A percentile compares a stretch with the other conserved stretches of the same genome.
Conservation (phyloP, 1,284 basidiomycete genomes). For the Golubevia sp. region DNA sequence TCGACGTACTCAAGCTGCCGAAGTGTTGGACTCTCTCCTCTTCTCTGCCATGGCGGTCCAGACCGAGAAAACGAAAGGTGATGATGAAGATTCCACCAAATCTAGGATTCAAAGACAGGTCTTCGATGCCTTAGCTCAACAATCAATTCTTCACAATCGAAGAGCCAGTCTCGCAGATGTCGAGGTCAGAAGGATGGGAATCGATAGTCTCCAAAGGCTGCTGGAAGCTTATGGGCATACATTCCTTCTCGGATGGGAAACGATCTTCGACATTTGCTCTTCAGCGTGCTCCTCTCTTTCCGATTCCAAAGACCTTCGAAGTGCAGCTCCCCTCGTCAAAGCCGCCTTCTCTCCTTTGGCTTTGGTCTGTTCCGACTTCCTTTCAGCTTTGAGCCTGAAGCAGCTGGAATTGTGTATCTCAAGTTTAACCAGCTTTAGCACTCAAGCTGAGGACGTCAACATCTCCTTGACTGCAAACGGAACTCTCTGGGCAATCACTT, state of each 20-base stretch:
- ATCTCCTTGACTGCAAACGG: conserved; percentile 76
- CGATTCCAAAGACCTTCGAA: not conserved
- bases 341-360: conserved; percentile 92
- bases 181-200: conserved; percentile 68
- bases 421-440: conserved; percentile 85
- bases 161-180: conserved; percentile 23
- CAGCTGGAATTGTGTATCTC: conserved; percentile 85
- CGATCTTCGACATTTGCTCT: conserved; percentile 76
- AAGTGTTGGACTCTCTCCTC: conserved; percentile 16
- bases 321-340: conserved; percentile 67
- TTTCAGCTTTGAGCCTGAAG: conserved; percentile 77
- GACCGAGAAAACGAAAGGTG: conserved; percentile 12
- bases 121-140: conserved; percentile 27
- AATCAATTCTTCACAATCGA: conserved; percentile 22
- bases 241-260: conserved; percentile 86
- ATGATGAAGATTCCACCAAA: conserved; percentile 8
- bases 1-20: conserved; percentile 37
- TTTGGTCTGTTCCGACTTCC: conserved; percentile 84
- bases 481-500: conserved; percentile 51
- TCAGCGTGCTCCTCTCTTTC: too few relatives aligned
- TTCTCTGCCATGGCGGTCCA: conserved; percentile 14
- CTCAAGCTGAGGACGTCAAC: conserved; percentile 86
- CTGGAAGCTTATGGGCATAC: conserved; percentile 77
- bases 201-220: conserved; percentile 82
- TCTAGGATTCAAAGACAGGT: conserved; percentile 27